A percentile compares a stretch with the other conserved stretches of the same genome.
phyloP scores from a whole-genome alignment of 345 rosid species.

The Hevea brasiliensis region DNA sequence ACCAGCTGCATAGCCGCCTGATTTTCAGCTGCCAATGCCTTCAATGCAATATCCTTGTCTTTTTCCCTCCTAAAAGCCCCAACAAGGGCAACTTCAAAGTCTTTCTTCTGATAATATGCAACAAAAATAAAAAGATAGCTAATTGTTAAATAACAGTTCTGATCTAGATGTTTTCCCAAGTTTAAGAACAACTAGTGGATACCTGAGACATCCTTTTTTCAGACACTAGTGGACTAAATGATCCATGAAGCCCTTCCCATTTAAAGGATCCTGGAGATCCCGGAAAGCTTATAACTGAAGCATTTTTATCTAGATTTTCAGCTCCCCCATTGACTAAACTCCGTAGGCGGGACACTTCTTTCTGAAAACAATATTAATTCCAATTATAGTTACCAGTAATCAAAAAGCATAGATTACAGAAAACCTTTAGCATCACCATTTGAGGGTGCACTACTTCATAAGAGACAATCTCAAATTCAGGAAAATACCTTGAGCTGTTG shows the following conservation, averaged over 20 bases:
- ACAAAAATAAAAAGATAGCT: constrained; percentile 16
- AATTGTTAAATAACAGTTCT: constrained; percentile 9
- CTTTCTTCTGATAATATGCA: constrained; percentile 60
- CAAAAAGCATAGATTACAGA: background rate
- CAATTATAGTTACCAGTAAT: background rate
- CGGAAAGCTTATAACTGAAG: constrained; percentile 44
- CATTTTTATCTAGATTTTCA: constrained; percentile 57
- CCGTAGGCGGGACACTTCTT: constrained; percentile 71
- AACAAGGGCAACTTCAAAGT: constrained; percentile 78
- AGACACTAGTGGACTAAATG: constrained; percentile 70
- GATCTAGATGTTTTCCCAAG: background rate
- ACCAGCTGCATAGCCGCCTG: constrained; percentile 85
- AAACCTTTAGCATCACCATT: background rate
- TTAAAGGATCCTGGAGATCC: constrained; percentile 73
- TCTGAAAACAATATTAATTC: constrained; percentile 44
- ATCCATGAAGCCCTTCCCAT: constrained; percentile 73
- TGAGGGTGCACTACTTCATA: background rate
- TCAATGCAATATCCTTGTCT: constrained; percentile 68
- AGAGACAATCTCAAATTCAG: constrained; percentile 4
- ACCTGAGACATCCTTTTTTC: constrained; percentile 65
- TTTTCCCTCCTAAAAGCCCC: constrained; percentile 90
- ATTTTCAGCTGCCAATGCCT: constrained; percentile 72
- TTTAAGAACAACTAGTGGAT: background rate
- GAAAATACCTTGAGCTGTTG: constrained; percentile 82
- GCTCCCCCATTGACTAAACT: constrained; percentile 53